These are phyloP conservation scores for Barbatosphaeria neglecta DNA, from an alignment of 495 filamentous ascomycete genomes.

Conservation along the genomic window DNA sequence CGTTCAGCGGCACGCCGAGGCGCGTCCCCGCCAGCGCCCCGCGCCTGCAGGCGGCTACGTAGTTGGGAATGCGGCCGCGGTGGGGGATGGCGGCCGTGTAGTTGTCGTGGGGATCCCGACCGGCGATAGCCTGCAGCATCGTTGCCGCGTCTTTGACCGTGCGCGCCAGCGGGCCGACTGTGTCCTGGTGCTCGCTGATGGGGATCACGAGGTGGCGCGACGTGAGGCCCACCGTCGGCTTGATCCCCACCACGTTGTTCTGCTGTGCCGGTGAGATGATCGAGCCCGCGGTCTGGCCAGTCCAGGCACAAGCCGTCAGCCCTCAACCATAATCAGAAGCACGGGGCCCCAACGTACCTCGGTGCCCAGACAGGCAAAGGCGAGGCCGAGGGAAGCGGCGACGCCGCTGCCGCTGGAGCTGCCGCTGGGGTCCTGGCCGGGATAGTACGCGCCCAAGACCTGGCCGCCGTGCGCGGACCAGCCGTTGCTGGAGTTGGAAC, in stretches of 20 bases:
- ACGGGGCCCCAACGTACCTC: constrained; percentile 19
- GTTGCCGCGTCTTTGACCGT: constrained; percentile 57
- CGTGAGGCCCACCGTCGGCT: constrained; percentile 57
- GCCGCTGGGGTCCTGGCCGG: constrained; percentile 22
- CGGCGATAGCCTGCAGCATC: constrained; percentile 51
- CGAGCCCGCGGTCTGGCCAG: constrained; percentile 14
- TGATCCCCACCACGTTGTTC: constrained; percentile 44
- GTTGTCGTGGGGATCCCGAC: constrained; percentile 36
- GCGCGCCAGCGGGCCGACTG: constrained; percentile 52
- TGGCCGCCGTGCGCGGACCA: constrained; percentile 36
- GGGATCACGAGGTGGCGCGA: constrained; percentile 51
- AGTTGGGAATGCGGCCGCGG: constrained; percentile 27
- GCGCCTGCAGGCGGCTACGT: constrained; percentile 33
- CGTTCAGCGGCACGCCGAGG: constrained; percentile 44
- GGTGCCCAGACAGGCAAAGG: constrained; percentile 19
- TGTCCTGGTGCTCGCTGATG: constrained; percentile 51
- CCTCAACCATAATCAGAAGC: no score
- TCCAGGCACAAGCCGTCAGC: no score
- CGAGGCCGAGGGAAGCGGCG: constrained; percentile 21
- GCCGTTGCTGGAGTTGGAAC: constrained; percentile 24
- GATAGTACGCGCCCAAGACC: constrained; percentile 29
- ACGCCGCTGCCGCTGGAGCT: constrained; percentile 14
- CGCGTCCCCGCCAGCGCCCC: constrained; percentile 52
- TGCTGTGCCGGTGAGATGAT: constrained; percentile 24
- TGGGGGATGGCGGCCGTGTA: constrained; percentile 31